These are phyloP conservation scores for Pleurotus giganteus DNA, from an alignment of 768 basidiomycete species.

Conservation along the genomic window DNA sequence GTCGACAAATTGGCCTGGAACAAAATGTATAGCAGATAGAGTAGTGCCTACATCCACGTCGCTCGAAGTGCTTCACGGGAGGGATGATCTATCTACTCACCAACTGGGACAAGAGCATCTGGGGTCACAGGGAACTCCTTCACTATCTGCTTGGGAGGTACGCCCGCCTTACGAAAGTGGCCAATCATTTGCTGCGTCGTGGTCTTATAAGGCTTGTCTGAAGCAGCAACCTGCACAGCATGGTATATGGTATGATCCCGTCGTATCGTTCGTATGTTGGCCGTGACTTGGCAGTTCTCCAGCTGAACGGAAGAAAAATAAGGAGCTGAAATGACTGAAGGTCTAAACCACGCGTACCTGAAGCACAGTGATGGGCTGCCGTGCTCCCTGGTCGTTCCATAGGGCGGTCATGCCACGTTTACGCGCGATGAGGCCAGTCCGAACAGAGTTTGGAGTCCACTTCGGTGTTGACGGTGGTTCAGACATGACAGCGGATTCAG, in stretches of 20 bases:
- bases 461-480: conserved; percentile 37
- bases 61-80: background rate
- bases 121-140: conserved; percentile 87
- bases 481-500: conserved; percentile 19
- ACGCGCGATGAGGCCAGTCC: conserved; percentile 90
- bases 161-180: conserved; percentile 82
- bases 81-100: conserved; percentile 44
- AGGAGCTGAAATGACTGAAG: background rate
- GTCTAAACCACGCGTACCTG: conserved; percentile 55
- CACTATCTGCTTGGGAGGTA: conserved; percentile 79
- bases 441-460: conserved; percentile 84
- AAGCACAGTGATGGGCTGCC: conserved; percentile 89
- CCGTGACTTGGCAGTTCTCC: conserved; percentile 88
- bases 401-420: conserved; percentile 96
- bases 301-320: conserved; percentile 42
- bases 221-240: conserved; percentile 91
- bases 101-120: conserved; percentile 88
- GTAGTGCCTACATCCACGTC: conserved; percentile 62
- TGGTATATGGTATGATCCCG: conserved; percentile 74
- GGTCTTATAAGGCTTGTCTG: conserved; percentile 68
- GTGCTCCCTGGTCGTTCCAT: conserved; percentile 88
- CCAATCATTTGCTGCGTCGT: conserved; percentile 81
- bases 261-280: conserved; percentile 65
- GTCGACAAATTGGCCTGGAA: conserved; percentile 95
- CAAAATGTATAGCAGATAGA: conserved; percentile 90